Percentiles rank a stretch among this genome's conserved stretches.
These are phyloP conservation scores for Cutaneotrichosporon cavernicola DNA, from an alignment of 1,284 basidiomycete species.

Conservation along the genomic window DNA sequence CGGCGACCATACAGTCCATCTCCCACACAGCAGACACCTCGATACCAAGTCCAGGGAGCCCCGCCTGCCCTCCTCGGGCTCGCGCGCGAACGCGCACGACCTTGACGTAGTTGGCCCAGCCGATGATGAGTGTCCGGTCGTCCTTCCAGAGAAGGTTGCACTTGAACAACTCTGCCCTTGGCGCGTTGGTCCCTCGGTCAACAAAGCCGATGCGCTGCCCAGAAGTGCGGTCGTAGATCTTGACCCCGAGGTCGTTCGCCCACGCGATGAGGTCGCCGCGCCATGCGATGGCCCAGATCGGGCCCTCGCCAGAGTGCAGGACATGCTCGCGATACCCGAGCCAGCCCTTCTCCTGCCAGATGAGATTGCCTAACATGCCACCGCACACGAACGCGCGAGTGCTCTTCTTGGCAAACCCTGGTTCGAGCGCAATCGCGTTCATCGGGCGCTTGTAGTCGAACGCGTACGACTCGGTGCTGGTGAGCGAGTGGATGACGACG, in stretches of 20 bases:
- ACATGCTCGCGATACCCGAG: conserved; percentile 88
- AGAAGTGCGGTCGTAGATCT: conserved; percentile 83
- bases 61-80: conserved; percentile 57
- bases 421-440: conserved; percentile 85
- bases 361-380: conserved; percentile 82
- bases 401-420: conserved; percentile 76
- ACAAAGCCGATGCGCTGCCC: conserved; percentile 83
- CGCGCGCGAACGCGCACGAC: conserved; percentile 70
- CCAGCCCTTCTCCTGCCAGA: conserved; percentile 93
- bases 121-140: conserved; percentile 81
- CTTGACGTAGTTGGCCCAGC: conserved; percentile 94
- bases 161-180: conserved; percentile 89
- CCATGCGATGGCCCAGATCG: conserved; percentile 92
- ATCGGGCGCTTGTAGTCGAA: conserved; percentile 94
- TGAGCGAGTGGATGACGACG: conserved; percentile 82
- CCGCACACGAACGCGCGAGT: conserved; percentile 89
- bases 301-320: conserved; percentile 85
- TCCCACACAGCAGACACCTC: conserved; percentile 91
- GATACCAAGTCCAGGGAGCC: conserved; percentile 54
- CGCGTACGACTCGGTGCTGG: conserved; percentile 75
- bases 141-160: conserved; percentile 91
- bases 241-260: conserved; percentile 93
- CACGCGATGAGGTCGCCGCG: conserved; percentile 83
- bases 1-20: conserved; percentile 92
- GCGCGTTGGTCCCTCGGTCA: conserved; percentile 74